A percentile compares a stretch with the other conserved stretches of the same genome.
These are phyloP conservation scores for Rachicladosporium sp. DNA, from an alignment of 2,329 filamentous ascomycete genomes.

Conservation along the genomic window DNA sequence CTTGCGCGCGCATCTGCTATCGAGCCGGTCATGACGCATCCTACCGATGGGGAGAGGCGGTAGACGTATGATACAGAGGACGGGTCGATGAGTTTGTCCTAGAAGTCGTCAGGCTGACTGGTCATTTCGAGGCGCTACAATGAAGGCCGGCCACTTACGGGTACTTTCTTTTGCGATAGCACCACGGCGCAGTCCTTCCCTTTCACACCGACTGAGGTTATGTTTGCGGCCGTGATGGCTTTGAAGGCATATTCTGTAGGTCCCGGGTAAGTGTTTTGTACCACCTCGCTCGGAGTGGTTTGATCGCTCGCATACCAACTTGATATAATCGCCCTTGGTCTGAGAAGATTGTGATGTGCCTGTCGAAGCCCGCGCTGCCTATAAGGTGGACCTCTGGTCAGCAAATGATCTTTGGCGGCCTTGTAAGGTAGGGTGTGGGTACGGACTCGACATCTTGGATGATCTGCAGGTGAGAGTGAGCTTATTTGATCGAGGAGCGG, in stretches of 20 bases:
- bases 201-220: conserved; percentile 90
- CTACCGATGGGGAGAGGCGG: conserved; percentile 88
- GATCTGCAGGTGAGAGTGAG: neutral
- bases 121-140: no score
- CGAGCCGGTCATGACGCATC: conserved; percentile 96
- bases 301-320: conserved; percentile 64
- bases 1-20: conserved; percentile 94
- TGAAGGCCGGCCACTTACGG: conserved; percentile 39
- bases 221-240: conserved; percentile 97
- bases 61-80: conserved; percentile 96
- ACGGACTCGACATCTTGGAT: conserved; percentile 6
- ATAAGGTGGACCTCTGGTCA: conserved; percentile 8
- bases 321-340: conserved; percentile 97
- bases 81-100: conserved; percentile 99
- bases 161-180: conserved; percentile 98
- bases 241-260: conserved; percentile 97
- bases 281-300: neutral
- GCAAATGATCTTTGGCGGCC: no score
- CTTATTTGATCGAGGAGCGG: neutral
- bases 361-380: conserved; percentile 86
- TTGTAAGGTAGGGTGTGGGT: neutral
- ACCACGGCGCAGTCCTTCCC: conserved; percentile 97
- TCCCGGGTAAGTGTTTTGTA: conserved; percentile 9
- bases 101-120: conserved; percentile 6
- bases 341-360: conserved; percentile 99